Evolutionary conservation across 2,329 filamentous ascomycete species (phyloP).

Genomic region (Diaporthe sp.): DNA sequence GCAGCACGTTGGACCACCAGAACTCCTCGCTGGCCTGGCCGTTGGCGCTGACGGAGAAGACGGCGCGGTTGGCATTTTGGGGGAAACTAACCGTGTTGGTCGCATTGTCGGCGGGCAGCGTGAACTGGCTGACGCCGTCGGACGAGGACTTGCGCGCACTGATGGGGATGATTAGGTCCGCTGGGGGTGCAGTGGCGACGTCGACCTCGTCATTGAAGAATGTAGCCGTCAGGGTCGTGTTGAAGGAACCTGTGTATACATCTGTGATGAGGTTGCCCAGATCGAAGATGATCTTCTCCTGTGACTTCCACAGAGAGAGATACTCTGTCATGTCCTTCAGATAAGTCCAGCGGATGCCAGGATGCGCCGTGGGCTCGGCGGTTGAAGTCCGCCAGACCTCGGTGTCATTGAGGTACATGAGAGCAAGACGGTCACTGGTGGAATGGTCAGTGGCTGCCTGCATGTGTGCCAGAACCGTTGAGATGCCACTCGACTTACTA

Average conservation of each 20-base stretch:
- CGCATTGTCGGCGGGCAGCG: conserved; percentile 72
- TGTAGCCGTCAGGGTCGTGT: conserved; percentile 79
- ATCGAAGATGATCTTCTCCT: conserved; percentile 84
- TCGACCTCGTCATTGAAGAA: conserved; percentile 68
- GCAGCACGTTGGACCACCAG: conserved; percentile 85
- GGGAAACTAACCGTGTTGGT: conserved; percentile 73
- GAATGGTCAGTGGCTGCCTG: not conserved
- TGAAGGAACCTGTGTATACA: conserved; percentile 79
- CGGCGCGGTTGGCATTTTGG: conserved; percentile 74
- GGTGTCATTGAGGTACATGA: conserved; percentile 81
- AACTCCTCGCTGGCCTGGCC: conserved; percentile 85
- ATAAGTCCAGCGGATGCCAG: conserved; percentile 82
- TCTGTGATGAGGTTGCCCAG: conserved; percentile 79
- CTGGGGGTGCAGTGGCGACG: conserved; percentile 57
- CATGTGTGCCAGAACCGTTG: not conserved
- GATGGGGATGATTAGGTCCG: conserved; percentile 77
- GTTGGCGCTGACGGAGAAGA: conserved; percentile 82
- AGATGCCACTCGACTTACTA: conserved; percentile 52
- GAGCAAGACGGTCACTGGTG: conserved; percentile 73
- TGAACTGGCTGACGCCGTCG: conserved; percentile 74
- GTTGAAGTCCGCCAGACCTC: conserved; percentile 90
- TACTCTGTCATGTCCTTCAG: conserved; percentile 84
- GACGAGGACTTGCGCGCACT: conserved; percentile 65
- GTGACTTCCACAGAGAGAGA: conserved; percentile 74
- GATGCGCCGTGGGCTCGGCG: conserved; percentile 75